phyloP scores from a whole-genome alignment of 495 filamentous ascomycete genomes.

The Trichoderma asperelloides region DNA sequence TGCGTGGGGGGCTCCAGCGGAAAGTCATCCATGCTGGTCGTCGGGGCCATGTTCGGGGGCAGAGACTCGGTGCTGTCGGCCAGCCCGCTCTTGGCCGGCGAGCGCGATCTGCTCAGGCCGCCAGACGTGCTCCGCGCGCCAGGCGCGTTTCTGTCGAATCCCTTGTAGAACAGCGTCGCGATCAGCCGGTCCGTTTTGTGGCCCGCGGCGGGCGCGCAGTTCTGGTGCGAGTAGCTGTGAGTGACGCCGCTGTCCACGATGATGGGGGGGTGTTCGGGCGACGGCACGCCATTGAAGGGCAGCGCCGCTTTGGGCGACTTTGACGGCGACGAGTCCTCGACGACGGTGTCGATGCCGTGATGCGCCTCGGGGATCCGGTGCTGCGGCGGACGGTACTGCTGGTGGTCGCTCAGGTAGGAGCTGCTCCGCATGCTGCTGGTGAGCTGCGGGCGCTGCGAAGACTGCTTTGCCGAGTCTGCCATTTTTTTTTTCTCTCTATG shows the following conservation, averaged over 20 bases:
- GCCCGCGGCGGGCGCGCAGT: slow-evolving; percentile 42
- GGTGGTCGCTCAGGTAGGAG: slow-evolving; percentile 63
- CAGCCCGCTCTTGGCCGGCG: slow-evolving; percentile 19
- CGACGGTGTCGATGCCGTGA: slow-evolving; percentile 46
- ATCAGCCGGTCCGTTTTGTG: slow-evolving; percentile 39
- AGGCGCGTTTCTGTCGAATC: not conserved
- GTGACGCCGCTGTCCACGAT: slow-evolving; percentile 49
- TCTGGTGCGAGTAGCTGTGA: slow-evolving; percentile 47
- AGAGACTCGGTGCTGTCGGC: slow-evolving; percentile 25
- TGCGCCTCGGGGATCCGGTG: slow-evolving; percentile 32
- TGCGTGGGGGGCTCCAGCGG: slow-evolving; percentile 60
- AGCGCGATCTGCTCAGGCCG: slow-evolving; percentile 22
- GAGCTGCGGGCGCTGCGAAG: slow-evolving; percentile 32
- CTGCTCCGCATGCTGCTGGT: slow-evolving; percentile 48
- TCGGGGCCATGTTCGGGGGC: slow-evolving; percentile 50
- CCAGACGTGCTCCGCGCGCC: slow-evolving; percentile 17
- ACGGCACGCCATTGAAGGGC: slow-evolving; percentile 45
- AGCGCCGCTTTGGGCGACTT: slow-evolving; percentile 29
- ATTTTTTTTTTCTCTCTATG: not conserved
- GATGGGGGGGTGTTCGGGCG: slow-evolving; percentile 38
- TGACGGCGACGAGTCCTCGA: slow-evolving; percentile 35
- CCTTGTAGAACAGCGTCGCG: slow-evolving; percentile 63
- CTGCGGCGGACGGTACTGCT: slow-evolving; percentile 61
- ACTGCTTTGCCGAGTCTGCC: slow-evolving; percentile 5
- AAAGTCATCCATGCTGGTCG: slow-evolving; percentile 56